These are phyloP conservation scores for Lachancea cidri DNA, from an alignment of 805 yeast genomes.

Conservation along the genomic window DNA sequence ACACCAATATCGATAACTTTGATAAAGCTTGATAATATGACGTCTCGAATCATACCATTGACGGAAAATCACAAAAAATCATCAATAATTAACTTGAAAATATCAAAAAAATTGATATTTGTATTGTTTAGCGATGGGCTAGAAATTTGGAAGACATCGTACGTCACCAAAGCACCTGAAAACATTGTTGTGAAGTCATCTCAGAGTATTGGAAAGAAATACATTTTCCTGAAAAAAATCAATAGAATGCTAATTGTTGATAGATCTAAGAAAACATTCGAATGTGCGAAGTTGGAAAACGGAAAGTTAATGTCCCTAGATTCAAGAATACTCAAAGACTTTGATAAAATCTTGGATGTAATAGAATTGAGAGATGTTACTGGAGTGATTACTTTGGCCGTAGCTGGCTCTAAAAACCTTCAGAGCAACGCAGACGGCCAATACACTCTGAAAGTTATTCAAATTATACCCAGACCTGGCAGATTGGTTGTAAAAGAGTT, in stretches of 20 bases:
- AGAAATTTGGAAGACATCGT: conserved; percentile 17
- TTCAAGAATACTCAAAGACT: conserved; percentile 5
- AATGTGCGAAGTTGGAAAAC: conserved; percentile 24
- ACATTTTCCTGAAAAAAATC: conserved; percentile 17
- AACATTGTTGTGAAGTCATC: conserved; percentile 24
- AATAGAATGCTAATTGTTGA: conserved; percentile 26
- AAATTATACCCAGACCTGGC: conserved; percentile 7
- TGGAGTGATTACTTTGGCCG: not conserved
- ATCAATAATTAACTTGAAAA: conserved; percentile 19
- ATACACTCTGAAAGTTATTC: conserved; percentile 1
- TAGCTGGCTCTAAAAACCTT: conserved; percentile 3
- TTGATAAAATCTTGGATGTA: conserved; percentile 1
- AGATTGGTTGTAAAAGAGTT: conserved; percentile 3
- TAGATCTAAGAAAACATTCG: conserved; percentile 20
- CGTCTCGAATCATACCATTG: not conserved
- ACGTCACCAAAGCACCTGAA: conserved; percentile 18
- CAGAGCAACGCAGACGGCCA: not conserved
- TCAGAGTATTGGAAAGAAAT: conserved; percentile 19
- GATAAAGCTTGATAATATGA: not conserved
- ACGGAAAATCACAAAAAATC: conserved; percentile 2
- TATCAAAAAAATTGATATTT: conserved; percentile 9
- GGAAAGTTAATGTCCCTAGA: conserved; percentile 22
- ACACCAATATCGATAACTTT: conserved; percentile 1
- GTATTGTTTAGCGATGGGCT: conserved; percentile 22
- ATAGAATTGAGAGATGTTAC: not conserved